Conservation (phyloP, 768 basidiomycete species). For the Candolleomyces aberdarensis region DNA sequence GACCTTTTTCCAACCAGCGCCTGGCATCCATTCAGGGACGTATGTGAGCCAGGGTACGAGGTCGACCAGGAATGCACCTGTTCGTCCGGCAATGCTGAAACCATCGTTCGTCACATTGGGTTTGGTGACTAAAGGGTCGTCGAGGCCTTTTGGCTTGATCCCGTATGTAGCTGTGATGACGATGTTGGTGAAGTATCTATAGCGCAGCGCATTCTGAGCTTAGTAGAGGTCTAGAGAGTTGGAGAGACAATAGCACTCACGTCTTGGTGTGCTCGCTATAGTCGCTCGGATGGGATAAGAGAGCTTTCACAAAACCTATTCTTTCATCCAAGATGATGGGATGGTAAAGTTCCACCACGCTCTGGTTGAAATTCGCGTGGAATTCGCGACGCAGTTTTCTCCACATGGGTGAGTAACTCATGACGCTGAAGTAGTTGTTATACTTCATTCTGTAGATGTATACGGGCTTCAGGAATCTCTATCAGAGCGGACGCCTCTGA, state of each 20-base stretch:
- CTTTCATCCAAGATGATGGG: constrained; percentile 22
- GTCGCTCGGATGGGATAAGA: constrained; percentile 18
- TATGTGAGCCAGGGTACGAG: constrained; percentile 28
- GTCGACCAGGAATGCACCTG: constrained; percentile 17
- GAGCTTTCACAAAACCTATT: constrained; percentile 14
- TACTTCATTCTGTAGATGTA: background rate
- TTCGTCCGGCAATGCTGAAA: constrained; percentile 6
- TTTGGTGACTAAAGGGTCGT: constrained; percentile 18
- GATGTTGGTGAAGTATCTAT: background rate
- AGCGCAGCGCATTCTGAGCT: background rate
- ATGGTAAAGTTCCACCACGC: constrained; percentile 18
- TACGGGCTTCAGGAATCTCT: background rate
- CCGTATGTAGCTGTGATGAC: constrained; percentile 8
- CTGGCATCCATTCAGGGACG: constrained; percentile 47
- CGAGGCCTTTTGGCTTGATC: background rate
- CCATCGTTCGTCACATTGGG: constrained; percentile 22
- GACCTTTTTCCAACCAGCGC: constrained; percentile 42
- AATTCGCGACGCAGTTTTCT: constrained; percentile 13
- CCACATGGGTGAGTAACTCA: constrained; percentile 17
- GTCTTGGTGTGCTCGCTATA: constrained; percentile 22
- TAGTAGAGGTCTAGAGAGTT: background rate
- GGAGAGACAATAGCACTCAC: constrained; percentile 14
- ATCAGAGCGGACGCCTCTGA: background rate
- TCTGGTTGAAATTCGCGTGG: constrained; percentile 16
- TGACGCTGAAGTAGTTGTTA: constrained; percentile 8